These are phyloP conservation scores for Oryza officinalis DNA, from an alignment of 176 grass and related monocot genomes.

Conservation along the genomic window DNA sequence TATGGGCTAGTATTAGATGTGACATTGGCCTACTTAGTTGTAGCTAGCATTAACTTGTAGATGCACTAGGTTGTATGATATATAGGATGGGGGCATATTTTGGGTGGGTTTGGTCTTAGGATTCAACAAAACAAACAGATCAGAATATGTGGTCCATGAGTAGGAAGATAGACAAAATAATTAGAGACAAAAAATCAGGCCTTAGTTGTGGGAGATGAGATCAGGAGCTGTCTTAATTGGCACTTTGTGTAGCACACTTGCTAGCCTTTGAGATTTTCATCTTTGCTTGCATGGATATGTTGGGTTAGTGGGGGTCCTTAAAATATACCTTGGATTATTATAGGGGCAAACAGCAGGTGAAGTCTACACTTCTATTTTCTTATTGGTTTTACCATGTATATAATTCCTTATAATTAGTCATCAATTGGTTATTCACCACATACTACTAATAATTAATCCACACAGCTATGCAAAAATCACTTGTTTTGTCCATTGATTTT, in stretches of 20 bases:
- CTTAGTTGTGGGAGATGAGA: slow-evolving; percentile 27
- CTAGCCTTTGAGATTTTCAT: slow-evolving; percentile 40
- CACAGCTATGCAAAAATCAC: background rate
- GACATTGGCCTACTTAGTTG: slow-evolving; percentile 37
- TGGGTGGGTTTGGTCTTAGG: slow-evolving; percentile 25
- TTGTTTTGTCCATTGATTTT: background rate
- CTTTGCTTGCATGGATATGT: slow-evolving; percentile 47
- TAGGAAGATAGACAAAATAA: background rate
- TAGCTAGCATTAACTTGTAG: slow-evolving; percentile 13
- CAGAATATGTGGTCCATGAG: slow-evolving; percentile 30
- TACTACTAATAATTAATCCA: background rate
- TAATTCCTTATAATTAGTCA: background rate
- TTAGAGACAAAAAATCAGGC: slow-evolving; percentile 28
- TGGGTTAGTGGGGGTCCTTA: slow-evolving; percentile 58
- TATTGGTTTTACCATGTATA: background rate
- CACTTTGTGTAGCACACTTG: slow-evolving; percentile 35
- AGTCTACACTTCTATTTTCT: background rate
- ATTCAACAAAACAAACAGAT: slow-evolving; percentile 30
- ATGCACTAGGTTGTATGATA: slow-evolving; percentile 8
- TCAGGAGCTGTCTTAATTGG: slow-evolving; percentile 37
- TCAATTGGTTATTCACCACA: background rate
- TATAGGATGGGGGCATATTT: background rate
- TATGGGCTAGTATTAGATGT: slow-evolving; percentile 52
- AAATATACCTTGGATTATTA: slow-evolving; percentile 55
- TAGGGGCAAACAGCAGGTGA: background rate